A percentile compares a stretch with the other conserved stretches of the same genome.
phyloP scores from a whole-genome alignment of 352 stramenopile genomes.

The Phytophthora tentaculata region DNA sequence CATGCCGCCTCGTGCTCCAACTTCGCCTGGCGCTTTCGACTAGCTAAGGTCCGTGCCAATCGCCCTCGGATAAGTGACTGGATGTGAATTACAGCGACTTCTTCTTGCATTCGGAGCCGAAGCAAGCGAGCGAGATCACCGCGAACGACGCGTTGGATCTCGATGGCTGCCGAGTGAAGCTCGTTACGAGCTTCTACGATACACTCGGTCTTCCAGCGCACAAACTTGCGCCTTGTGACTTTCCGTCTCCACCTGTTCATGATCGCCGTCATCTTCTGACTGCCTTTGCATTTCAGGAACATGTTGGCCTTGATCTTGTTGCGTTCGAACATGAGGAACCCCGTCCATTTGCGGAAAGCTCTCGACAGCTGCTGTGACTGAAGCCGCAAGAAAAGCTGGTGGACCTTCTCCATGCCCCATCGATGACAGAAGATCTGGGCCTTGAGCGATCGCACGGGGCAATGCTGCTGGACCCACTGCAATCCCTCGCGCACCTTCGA shows the following conservation, averaged over 20 bases:
- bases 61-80: slow-evolving; percentile 62
- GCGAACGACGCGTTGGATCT: slow-evolving; percentile 72
- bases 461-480: slow-evolving; percentile 88
- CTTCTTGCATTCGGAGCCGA: slow-evolving; percentile 27
- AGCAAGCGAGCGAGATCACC: slow-evolving; percentile 52
- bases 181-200: slow-evolving; percentile 64
- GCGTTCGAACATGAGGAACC: slow-evolving; percentile 69
- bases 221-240: slow-evolving; percentile 51
- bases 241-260: slow-evolving; percentile 71
- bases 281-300: slow-evolving; percentile 87
- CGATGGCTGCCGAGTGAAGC: slow-evolving; percentile 59
- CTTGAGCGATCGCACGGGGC: slow-evolving; percentile 78
- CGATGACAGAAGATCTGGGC: slow-evolving; percentile 87
- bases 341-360: slow-evolving; percentile 74
- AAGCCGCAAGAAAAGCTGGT: slow-evolving; percentile 71
- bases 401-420: slow-evolving; percentile 87
- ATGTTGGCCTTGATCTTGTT: slow-evolving; percentile 81
- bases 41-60: slow-evolving; percentile 35
- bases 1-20: slow-evolving; percentile 54
- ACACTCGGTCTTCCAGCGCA: slow-evolving; percentile 58
- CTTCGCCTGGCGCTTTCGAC: slow-evolving; percentile 36
- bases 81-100: slow-evolving; percentile 46
- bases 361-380: slow-evolving; percentile 71
- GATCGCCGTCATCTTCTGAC: slow-evolving; percentile 71
- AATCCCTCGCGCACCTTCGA: slow-evolving; percentile 77